A percentile compares a stretch with the other conserved stretches of the same genome.
Evolutionary conservation across 78 protist genomes (phyloP).

Genomic region (Pigoraptor vietnamica): DNA sequence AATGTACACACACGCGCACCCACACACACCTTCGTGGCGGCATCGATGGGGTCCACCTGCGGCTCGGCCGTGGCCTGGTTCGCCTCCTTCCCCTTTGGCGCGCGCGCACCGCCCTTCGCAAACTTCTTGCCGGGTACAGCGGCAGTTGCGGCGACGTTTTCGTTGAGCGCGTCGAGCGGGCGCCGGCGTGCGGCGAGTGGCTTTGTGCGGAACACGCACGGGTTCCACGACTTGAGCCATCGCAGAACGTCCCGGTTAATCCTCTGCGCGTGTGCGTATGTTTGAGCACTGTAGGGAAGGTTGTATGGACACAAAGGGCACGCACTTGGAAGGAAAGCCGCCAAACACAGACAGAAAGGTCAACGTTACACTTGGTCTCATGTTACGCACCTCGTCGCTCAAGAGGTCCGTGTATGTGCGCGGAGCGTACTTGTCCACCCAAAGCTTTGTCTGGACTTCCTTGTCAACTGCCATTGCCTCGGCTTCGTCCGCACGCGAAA

Average conservation of each 20-base stretch:
- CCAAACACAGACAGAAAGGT: not conserved
- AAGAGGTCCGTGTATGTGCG: slow-evolving; percentile 29
- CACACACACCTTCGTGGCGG: not conserved
- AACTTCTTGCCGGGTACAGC: not conserved
- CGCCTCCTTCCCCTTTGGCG: not conserved
- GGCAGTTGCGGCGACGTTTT: not conserved
- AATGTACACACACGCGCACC: not conserved
- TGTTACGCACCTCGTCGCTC: slow-evolving; percentile 29
- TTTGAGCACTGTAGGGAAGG: not conserved
- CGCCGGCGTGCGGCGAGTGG: not conserved
- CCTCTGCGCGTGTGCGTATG: not conserved
- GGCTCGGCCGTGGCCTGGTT: not conserved
- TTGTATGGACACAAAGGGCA: not conserved
- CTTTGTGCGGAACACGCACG: not conserved
- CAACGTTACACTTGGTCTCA: not conserved
- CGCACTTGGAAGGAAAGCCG: too few relatives aligned
- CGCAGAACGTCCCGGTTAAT: not conserved
- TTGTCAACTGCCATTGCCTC: not conserved
- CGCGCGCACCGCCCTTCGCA: not conserved
- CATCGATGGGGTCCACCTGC: not conserved
- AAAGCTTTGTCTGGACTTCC: slow-evolving; percentile 1
- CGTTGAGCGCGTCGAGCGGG: not conserved
- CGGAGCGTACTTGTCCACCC: slow-evolving; percentile 51
- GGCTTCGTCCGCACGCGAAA: not conserved
- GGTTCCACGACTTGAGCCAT: not conserved